Conservation (phyloP, 108 stramenopile species). For the Epithemia pelagica region DNA sequence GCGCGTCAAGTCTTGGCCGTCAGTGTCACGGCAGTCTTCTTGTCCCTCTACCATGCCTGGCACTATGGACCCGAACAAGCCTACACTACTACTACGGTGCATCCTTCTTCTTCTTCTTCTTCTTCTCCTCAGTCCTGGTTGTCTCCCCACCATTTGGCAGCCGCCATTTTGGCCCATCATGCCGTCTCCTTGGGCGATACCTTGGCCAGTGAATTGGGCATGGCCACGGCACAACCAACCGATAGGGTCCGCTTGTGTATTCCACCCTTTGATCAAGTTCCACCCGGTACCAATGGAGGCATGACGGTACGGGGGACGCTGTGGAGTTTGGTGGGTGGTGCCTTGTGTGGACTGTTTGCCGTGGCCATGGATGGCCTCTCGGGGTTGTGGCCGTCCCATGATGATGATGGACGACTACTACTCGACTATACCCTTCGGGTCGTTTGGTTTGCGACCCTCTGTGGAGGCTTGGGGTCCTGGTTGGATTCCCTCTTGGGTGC, state of each 20-base stretch:
- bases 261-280: conserved; percentile 51
- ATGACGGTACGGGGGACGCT: conserved; percentile 47
- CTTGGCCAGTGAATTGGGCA: conserved; percentile 77
- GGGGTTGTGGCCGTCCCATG: conserved; percentile 25
- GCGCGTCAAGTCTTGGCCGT: conserved; percentile 67
- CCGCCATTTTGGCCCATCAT: conserved; percentile 69
- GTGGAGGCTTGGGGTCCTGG: conserved; percentile 60
- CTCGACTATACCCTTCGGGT: conserved; percentile 11
- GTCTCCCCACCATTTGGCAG: conserved; percentile 44
- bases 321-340: conserved; percentile 58
- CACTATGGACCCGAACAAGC: conserved; percentile 48
- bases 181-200: conserved; percentile 78
- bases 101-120: neutral
- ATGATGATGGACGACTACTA: neutral
- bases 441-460: conserved; percentile 33
- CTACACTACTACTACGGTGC: neutral
- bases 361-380: conserved; percentile 29
- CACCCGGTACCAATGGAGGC: conserved; percentile 81
- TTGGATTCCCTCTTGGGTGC: conserved; percentile 79
- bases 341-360: conserved; percentile 51
- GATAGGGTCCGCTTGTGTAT: neutral
- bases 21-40: conserved; percentile 42
- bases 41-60: conserved; percentile 45
- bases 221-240: conserved; percentile 34
- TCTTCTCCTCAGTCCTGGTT: too few relatives aligned